Evolutionary conservation across 345 rosid species (phyloP).

Genomic region (Eucalyptus fibrosa): DNA sequence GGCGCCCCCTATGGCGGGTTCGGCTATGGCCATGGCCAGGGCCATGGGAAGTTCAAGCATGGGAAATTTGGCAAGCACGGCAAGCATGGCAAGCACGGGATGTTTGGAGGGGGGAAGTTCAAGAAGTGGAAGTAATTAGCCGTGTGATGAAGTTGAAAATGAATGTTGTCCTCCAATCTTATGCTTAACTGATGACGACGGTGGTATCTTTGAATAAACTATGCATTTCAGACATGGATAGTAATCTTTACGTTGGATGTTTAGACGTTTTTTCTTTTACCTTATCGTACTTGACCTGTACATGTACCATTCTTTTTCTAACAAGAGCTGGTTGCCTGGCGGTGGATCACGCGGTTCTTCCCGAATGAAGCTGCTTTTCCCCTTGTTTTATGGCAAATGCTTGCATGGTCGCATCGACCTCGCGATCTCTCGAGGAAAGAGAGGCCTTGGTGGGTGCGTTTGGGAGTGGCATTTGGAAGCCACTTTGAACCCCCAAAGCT

Average conservation of each 20-base stretch:
- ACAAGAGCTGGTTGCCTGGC: not conserved
- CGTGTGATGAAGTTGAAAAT: not conserved
- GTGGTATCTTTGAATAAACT: not conserved
- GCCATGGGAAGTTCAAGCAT: conserved; percentile 22
- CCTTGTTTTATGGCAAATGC: not conserved
- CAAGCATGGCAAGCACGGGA: conserved; percentile 48
- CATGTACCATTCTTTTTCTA: not conserved
- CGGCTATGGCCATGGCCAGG: conserved; percentile 3
- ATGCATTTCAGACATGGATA: not conserved
- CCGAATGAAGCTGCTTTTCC: not conserved
- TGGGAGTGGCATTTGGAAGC: no score
- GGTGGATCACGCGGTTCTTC: not conserved
- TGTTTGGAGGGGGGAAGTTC: conserved; percentile 69
- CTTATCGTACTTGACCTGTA: not conserved
- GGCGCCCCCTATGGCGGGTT: not conserved
- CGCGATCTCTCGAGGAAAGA: not conserved
- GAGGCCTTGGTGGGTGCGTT: not conserved
- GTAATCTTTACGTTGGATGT: not conserved
- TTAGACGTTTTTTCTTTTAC: not conserved
- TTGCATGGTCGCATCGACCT: not conserved
- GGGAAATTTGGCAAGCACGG: conserved; percentile 60
- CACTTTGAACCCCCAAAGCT: no score
- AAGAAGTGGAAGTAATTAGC: conserved; percentile 80
- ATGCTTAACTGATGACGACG: not conserved
- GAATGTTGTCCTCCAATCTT: not conserved